phyloP scores from a whole-genome alignment of 305 asterid genomes.

The Withania somnifera region DNA sequence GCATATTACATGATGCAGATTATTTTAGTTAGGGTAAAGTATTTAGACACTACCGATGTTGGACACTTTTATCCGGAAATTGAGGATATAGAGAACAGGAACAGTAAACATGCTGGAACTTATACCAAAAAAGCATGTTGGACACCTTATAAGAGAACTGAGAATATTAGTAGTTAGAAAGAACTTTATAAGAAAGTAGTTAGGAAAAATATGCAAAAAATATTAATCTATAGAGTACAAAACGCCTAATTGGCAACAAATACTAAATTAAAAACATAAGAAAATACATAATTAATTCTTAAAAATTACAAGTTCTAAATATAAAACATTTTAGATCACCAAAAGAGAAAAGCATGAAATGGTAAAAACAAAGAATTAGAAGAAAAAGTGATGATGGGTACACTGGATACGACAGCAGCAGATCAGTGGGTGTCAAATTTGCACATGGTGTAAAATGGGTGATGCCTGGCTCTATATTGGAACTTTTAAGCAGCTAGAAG shows the following conservation, averaged over 20 bases:
- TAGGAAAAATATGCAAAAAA: neutral
- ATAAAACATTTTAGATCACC: neutral
- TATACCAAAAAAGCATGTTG: neutral
- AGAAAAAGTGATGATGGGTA: neutral
- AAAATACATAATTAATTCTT: neutral
- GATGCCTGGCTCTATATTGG: too few relatives aligned
- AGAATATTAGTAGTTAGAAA: neutral
- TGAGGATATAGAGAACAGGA: neutral
- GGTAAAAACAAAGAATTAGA: neutral
- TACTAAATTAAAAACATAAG: neutral
- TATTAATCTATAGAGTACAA: neutral
- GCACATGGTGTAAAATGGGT: too few relatives aligned
- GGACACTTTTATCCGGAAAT: neutral
- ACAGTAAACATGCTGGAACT: neutral
- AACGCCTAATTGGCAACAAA: neutral
- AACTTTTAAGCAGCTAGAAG: too few relatives aligned
- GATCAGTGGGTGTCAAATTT: neutral
- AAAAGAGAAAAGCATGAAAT: neutral
- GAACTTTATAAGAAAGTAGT: neutral
- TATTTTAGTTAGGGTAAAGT: neutral
- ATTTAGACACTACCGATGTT: neutral
- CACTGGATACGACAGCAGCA: neutral
- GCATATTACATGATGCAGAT: neutral
- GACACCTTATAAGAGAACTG: neutral
- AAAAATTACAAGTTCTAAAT: neutral